Conservation (phyloP, 2,329 filamentous ascomycete species). For the Colletotrichum tamarilloi region DNA sequence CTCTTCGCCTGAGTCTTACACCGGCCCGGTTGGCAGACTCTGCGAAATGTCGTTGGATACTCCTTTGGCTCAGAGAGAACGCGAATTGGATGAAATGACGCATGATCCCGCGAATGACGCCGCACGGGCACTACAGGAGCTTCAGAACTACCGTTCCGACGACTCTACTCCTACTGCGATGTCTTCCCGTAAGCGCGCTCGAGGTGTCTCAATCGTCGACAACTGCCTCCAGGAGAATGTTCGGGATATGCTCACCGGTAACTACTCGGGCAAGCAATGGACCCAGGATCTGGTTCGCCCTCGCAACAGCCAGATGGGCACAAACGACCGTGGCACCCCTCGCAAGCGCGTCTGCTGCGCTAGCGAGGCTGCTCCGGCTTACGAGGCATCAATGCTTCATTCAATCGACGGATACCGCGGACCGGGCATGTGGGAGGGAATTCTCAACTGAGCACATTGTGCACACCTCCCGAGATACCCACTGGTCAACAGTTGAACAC, state of each 20-base stretch:
- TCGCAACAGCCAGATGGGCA: slow-evolving; percentile 43
- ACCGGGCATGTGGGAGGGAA: slow-evolving; percentile 75
- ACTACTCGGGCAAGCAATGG: slow-evolving; percentile 47
- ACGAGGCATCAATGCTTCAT: slow-evolving; percentile 59
- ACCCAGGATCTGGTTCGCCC: slow-evolving; percentile 52
- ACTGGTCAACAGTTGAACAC: slow-evolving; percentile 11
- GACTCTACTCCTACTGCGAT: slow-evolving; percentile 53
- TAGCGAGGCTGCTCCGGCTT: slow-evolving; percentile 63
- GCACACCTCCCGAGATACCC: slow-evolving; percentile 15
- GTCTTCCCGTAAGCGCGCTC: slow-evolving; percentile 63
- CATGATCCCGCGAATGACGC: slow-evolving; percentile 62
- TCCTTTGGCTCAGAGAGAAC: slow-evolving; percentile 56
- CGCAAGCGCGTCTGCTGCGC: slow-evolving; percentile 77
- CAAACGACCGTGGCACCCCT: slow-evolving; percentile 48
- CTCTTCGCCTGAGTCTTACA: slow-evolving; percentile 69
- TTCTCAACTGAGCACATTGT: slow-evolving; percentile 60
- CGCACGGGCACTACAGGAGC: slow-evolving; percentile 68
- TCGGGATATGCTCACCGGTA: slow-evolving; percentile 66
- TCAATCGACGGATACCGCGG: slow-evolving; percentile 62
- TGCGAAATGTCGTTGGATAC: slow-evolving; percentile 61
- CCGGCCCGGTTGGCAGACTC: slow-evolving; percentile 63
- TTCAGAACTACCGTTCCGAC: slow-evolving; percentile 64
- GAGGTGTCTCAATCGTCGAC: slow-evolving; percentile 66
- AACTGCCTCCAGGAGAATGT: slow-evolving; percentile 74
- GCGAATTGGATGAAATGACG: slow-evolving; percentile 56